phyloP scores from a whole-genome alignment of 805 yeast genomes.

The Yarrowia keelungensis region DNA sequence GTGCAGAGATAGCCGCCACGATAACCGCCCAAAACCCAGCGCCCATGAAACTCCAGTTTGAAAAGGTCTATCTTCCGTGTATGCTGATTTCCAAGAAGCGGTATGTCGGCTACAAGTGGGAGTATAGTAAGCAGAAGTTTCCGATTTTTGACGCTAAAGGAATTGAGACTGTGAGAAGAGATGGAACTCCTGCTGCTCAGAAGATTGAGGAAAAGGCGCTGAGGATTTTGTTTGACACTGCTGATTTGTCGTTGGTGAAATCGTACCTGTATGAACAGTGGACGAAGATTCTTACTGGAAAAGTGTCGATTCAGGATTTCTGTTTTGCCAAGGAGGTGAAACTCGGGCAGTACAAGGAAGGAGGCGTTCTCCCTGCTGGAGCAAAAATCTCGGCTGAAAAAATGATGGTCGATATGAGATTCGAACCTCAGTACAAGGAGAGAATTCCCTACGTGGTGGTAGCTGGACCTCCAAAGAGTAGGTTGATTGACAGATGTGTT shows the following conservation, averaged over 20 bases:
- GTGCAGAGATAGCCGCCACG: conserved; percentile 68
- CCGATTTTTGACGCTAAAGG: conserved; percentile 95
- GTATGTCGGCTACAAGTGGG: conserved; percentile 87
- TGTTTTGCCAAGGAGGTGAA: conserved; percentile 91
- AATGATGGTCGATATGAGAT: conserved; percentile 68
- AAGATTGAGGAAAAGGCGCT: conserved; percentile 76
- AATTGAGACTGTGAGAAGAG: conserved; percentile 91
- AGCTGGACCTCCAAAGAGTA: conserved; percentile 60
- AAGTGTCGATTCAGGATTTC: conserved; percentile 77
- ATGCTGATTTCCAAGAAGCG: conserved; percentile 84
- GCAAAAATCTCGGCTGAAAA: conserved; percentile 77
- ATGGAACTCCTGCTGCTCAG: conserved; percentile 92
- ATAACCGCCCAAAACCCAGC: conserved; percentile 74
- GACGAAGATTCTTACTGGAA: conserved; percentile 64
- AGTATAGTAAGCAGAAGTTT: conserved; percentile 57
- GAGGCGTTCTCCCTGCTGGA: conserved; percentile 83
- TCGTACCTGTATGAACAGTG: conserved; percentile 70
- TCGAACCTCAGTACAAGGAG: conserved; percentile 87
- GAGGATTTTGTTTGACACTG: conserved; percentile 71
- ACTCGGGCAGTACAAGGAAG: conserved; percentile 80
- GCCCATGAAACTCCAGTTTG: conserved; percentile 85
- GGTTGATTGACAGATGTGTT: conserved; percentile 77
- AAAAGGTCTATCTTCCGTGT: conserved; percentile 90
- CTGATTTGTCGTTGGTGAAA: conserved; percentile 75
- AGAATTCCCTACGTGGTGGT: conserved; percentile 86